phyloP scores from a whole-genome alignment of 352 stramenopile species.

The Globisporangium uncinulatum region DNA sequence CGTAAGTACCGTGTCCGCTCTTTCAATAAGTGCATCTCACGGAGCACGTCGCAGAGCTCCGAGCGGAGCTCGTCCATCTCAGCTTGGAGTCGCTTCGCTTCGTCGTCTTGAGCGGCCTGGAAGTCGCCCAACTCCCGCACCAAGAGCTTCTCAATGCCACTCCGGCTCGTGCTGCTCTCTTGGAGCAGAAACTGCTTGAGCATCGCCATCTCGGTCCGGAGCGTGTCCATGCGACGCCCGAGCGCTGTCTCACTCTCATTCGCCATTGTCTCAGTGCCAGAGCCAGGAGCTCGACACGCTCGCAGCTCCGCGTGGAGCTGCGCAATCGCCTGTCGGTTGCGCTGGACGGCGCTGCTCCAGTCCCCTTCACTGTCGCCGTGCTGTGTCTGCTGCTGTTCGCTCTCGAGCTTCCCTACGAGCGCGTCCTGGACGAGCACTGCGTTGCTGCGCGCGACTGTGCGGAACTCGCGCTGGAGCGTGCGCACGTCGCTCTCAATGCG shows the following conservation, averaged over 20 bases:
- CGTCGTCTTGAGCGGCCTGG: conserved; percentile 43
- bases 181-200: conserved; percentile 43
- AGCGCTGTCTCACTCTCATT: conserved; percentile 16
- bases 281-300: not conserved
- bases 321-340: conserved; percentile 20
- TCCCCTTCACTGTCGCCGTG: not conserved
- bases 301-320: conserved; percentile 16
- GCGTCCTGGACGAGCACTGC: conserved; percentile 42
- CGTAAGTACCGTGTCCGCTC: conserved; percentile 66
- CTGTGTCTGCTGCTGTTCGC: conserved; percentile 12
- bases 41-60: conserved; percentile 56
- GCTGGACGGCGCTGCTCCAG: conserved; percentile 5
- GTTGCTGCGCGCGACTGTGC: conserved; percentile 37
- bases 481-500: conserved; percentile 33
- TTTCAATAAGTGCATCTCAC: conserved; percentile 63
- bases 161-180: conserved; percentile 40
- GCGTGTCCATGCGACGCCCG: conserved; percentile 33
- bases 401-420: conserved; percentile 34
- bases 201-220: conserved; percentile 47
- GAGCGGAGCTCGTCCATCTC: conserved; percentile 65
- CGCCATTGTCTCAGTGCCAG: conserved; percentile 8
- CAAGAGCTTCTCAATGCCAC: conserved; percentile 45
- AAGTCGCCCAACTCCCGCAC: conserved; percentile 39
- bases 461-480: conserved; percentile 39
- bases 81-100: conserved; percentile 42